These are phyloP conservation scores for Cutaneotrichosporon cyanovorans DNA, from an alignment of 1,284 basidiomycete genomes.

Conservation along the genomic window DNA sequence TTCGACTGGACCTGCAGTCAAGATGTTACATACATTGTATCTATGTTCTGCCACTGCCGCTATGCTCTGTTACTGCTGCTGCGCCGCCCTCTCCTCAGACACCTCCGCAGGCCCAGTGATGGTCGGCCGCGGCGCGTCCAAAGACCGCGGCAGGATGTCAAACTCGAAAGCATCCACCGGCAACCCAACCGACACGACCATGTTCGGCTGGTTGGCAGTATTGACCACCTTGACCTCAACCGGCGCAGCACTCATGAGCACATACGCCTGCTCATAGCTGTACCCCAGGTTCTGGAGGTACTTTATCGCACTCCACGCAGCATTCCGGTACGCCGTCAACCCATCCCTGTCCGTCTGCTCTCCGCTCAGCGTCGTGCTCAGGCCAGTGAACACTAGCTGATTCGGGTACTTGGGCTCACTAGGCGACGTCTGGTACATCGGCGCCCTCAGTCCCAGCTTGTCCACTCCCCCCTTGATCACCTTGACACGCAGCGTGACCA, in stretches of 20 bases:
- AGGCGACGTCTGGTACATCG: slow-evolving; percentile 54
- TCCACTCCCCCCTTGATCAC: slow-evolving; percentile 68
- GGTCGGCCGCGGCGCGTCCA: no score
- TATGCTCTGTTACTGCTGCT: no score
- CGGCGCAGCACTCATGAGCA: slow-evolving; percentile 66
- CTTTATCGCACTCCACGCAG: slow-evolving; percentile 64
- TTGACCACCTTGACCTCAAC: slow-evolving; percentile 49
- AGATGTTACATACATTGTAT: no score
- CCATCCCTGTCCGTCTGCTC: slow-evolving; percentile 21
- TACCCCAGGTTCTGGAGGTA: slow-evolving; percentile 53
- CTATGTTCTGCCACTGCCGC: no score
- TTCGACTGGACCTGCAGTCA: no score
- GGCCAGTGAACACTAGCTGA: slow-evolving; percentile 26
- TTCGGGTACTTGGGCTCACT: slow-evolving; percentile 21
- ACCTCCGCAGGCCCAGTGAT: no score
- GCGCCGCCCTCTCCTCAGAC: no score
- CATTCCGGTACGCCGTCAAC: slow-evolving; percentile 58
- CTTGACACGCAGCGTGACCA: slow-evolving; percentile 63
- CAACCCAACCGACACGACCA: slow-evolving; percentile 22
- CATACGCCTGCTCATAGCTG: slow-evolving; percentile 58
- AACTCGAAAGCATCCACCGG: slow-evolving; percentile 29
- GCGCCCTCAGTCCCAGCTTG: slow-evolving; percentile 65
- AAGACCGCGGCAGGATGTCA: slow-evolving; percentile 45
- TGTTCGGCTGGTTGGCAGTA: slow-evolving; percentile 29
- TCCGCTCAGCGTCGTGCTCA: slow-evolving; percentile 16